phyloP scores from a whole-genome alignment of 2,329 filamentous ascomycete species.

The Fusarium hostae region DNA sequence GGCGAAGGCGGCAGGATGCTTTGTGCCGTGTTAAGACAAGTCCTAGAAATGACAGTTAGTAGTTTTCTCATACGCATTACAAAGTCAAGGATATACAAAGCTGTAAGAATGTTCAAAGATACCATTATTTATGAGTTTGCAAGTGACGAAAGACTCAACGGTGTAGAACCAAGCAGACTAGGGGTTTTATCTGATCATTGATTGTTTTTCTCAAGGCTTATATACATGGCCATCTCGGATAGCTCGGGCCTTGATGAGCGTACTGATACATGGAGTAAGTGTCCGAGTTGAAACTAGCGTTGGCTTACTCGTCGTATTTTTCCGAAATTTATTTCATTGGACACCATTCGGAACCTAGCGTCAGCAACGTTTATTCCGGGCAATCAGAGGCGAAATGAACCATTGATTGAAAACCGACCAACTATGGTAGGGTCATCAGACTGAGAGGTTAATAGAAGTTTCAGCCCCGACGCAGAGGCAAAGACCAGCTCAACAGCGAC shows the following conservation, averaged over 20 bases:
- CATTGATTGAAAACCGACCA: too few relatives aligned
- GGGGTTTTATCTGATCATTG: not conserved
- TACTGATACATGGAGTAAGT: not conserved
- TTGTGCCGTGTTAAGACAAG: not conserved
- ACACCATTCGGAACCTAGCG: too few relatives aligned
- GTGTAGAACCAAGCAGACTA: accelerated
- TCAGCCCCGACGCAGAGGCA: too few relatives aligned
- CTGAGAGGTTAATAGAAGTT: too few relatives aligned
- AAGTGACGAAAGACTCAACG: too few relatives aligned
- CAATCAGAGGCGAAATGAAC: too few relatives aligned
- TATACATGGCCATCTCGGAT: not conserved
- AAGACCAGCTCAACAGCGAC: too few relatives aligned
- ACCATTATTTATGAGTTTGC: not conserved
- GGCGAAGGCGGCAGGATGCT: accelerated
- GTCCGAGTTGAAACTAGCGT: not conserved
- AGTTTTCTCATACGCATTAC: accelerated
- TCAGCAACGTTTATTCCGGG: too few relatives aligned
- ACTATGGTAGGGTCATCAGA: too few relatives aligned
- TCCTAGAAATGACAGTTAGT: not conserved
- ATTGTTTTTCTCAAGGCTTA: accelerated
- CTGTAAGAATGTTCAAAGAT: not conserved
- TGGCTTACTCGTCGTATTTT: not conserved
- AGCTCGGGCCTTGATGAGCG: not conserved
- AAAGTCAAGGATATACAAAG: not conserved
- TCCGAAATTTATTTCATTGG: not conserved